Conservation (phyloP, 495 filamentous ascomycete species). For the Physcia stellaris region DNA sequence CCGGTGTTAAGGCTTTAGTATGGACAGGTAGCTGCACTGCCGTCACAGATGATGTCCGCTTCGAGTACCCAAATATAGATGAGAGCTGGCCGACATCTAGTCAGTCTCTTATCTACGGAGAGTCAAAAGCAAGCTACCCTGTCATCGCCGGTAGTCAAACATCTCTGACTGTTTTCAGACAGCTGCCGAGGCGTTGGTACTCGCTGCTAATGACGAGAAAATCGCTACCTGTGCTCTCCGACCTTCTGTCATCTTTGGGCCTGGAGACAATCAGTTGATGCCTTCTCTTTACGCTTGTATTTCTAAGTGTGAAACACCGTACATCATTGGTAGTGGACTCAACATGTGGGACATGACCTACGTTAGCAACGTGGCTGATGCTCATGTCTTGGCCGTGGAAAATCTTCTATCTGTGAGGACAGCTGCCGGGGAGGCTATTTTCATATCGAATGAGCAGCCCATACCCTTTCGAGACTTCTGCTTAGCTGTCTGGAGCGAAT, state of each 20-base stretch:
- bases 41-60: constrained; percentile 38
- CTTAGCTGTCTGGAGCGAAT: constrained; percentile 43
- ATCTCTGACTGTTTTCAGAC: constrained; percentile 23
- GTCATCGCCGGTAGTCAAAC: not conserved
- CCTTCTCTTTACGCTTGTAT: constrained; percentile 43
- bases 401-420: constrained; percentile 40
- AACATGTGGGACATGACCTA: constrained; percentile 53
- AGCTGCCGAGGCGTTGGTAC: constrained; percentile 41
- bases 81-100: constrained; percentile 36
- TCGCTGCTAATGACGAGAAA: constrained; percentile 28
- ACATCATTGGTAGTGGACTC: constrained; percentile 39
- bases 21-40: constrained; percentile 44
- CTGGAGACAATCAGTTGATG: constrained; percentile 38
- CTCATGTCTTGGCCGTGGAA: constrained; percentile 46
- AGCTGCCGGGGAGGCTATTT: constrained; percentile 48
- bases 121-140: constrained; percentile 35
- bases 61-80: constrained; percentile 38
- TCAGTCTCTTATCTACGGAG: constrained; percentile 41
- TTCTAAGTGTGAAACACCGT: constrained; percentile 38
- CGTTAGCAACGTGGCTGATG: constrained; percentile 46
- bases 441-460: constrained; percentile 50
- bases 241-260: constrained; percentile 43
- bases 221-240: constrained; percentile 42
- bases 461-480: constrained; percentile 48
- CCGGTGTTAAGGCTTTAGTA: constrained; percentile 40